Evolutionary conservation across 2,329 filamentous ascomycete species (phyloP), one percentile per base, ranked within the genome.

Genomic region (Cyphellophora europaea): DNA sequence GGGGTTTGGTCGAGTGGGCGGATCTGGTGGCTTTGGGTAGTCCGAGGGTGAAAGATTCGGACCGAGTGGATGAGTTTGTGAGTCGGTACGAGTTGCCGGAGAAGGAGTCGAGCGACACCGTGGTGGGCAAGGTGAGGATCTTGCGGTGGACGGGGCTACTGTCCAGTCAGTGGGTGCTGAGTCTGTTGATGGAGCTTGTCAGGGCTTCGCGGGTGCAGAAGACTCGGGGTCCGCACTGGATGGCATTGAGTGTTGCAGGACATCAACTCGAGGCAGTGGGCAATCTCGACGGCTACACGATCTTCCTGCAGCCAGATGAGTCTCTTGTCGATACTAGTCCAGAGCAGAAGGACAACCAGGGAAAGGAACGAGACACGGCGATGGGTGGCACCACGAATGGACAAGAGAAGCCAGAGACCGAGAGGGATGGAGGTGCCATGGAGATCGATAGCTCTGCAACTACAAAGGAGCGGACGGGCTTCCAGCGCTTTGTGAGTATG

Each of bases 1-100:
- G 74, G 5, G 63, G 69, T n/a, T 45, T 76, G 14, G 66, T 69
- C 27, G 72, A 80, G 56, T 84, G 77, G 76, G 58, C 82, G 13
- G 74, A 65, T 5, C 62, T 76, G 30, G 58, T 81, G 5, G 62
- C 66, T 11, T 51, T 67, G 11, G 45, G 48, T 8, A 65, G 63
- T 11, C 56, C 58, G 11, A 53, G 59, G 12, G 45, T 67, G 3
- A 45, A 44, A 21, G 49, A 45, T 8, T 32, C 37, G 5, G 32
- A 42, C 27, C 31, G 33, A 14, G 33, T 38, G 16, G 41, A 47
- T 27, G 33, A 41, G 15, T 42, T 44, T 15, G 36, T 47, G 25
- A 45, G 44, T 28, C 40, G 41, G n/a, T 49, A 47, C 41, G 44
- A 43, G 14, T 54, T 62, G 4, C 58, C 61, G 8, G 49, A 39